Percentiles rank a stretch among this genome's conserved stretches.
These are phyloP conservation scores for Tetrahymena borealis DNA, from an alignment of 73 alveolate genomes.

Conservation along the genomic window DNA sequence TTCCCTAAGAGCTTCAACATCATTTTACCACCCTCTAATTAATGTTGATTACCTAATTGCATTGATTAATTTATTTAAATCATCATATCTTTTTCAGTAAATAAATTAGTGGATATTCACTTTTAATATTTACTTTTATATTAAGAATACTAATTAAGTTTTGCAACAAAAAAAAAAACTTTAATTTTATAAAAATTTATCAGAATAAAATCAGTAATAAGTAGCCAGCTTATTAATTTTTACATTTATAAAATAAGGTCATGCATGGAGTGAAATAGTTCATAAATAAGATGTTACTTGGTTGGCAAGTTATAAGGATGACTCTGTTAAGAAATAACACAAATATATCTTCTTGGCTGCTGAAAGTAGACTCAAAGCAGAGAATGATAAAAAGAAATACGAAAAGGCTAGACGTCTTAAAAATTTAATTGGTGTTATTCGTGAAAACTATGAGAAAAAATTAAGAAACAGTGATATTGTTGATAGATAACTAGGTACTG, in stretches of 20 bases:
- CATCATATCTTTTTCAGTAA: no score
- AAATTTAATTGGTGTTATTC: conserved; percentile 61
- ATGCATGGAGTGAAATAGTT: conserved; percentile 94
- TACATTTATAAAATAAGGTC: conserved; percentile 43
- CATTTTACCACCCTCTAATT: no score
- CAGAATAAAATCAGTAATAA: no score
- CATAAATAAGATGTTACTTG: conserved; percentile 95
- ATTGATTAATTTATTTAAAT: no score
- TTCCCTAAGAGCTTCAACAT: no score
- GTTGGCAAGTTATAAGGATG: conserved; percentile 94
- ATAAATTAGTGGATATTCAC: no score
- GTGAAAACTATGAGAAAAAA: conserved; percentile 75
- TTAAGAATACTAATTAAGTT: no score
- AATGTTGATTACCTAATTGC: no score
- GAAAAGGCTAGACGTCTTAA: conserved; percentile 90
- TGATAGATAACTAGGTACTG: conserved; percentile 89
- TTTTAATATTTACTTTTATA: no score
- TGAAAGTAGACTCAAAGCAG: conserved; percentile 89
- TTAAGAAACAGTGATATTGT: conserved; percentile 51
- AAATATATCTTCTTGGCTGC: conserved; percentile 94
- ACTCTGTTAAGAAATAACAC: conserved; percentile 58
- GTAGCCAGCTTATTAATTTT: not conserved
- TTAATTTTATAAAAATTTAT: no score
- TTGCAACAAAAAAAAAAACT: no score
- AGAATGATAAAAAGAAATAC: conserved; percentile 93